Percentiles rank a stretch among this genome's conserved stretches.
Evolutionary conservation across 306 rosid genomes (phyloP).

Genomic region (Mimosa pudica): DNA sequence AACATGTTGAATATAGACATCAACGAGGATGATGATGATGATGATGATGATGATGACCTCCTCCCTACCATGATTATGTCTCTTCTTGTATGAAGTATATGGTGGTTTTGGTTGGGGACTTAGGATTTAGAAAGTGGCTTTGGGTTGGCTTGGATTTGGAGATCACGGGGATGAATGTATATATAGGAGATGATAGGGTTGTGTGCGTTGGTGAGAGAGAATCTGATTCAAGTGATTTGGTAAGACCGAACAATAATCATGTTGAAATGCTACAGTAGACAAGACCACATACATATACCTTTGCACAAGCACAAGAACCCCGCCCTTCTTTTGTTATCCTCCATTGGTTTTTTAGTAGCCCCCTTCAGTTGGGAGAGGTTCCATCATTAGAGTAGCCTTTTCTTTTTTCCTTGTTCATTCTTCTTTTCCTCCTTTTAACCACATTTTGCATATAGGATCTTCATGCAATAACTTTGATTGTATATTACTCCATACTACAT

Average conservation of each 20-base stretch:
- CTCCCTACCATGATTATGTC: constrained; percentile 50
- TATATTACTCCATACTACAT: no score
- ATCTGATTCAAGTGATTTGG: constrained; percentile 43
- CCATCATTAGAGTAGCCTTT: not conserved
- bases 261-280: constrained; percentile 32
- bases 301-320: not conserved
- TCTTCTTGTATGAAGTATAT: no score
- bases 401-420: not conserved
- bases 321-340: constrained; percentile 44
- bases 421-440: not conserved
- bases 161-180: not conserved
- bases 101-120: no score
- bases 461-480: not conserved
- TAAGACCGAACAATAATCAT: constrained; percentile 26
- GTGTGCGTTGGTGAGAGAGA: constrained; percentile 6
- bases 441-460: not conserved
- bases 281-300: constrained; percentile 20
- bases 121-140: no score
- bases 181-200: not conserved
- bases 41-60: constrained; percentile 48
- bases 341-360: constrained; percentile 40
- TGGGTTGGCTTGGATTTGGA: constrained; percentile 3
- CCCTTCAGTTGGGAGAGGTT: constrained; percentile 26
- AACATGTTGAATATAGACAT: constrained; percentile 64
- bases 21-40: constrained; percentile 12